phyloP scores from a whole-genome alignment of 208 protist genomes.

The Crithidia thermophila region DNA sequence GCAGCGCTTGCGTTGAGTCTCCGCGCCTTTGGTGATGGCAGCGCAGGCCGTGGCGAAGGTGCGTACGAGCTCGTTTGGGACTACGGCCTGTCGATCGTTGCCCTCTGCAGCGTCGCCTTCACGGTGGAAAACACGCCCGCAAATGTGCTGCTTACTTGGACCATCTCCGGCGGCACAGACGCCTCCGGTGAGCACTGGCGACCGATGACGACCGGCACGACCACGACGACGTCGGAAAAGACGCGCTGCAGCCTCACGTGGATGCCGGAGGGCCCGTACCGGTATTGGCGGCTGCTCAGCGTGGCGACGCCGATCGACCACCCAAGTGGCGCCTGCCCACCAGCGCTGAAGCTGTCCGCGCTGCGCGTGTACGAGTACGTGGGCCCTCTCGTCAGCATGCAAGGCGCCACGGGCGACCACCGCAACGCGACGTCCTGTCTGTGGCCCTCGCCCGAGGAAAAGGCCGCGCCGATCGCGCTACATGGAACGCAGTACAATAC shows the following conservation, averaged over 20 bases:
- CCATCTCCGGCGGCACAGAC: constrained; percentile 10
- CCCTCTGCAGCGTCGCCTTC: constrained; percentile 25
- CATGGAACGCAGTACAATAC: constrained; percentile 16
- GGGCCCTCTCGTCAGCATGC: constrained; percentile 24
- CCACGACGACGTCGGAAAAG: not conserved
- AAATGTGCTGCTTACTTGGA: constrained; percentile 17
- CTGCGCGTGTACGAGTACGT: constrained; percentile 26
- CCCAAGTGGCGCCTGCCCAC: not conserved
- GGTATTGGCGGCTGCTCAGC: constrained; percentile 28
- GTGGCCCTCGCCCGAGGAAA: constrained; percentile 9
- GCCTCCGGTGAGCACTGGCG: not conserved
- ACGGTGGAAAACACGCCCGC: not conserved
- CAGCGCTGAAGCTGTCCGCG: constrained; percentile 5
- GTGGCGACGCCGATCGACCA: not conserved
- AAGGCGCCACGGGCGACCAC: constrained; percentile 16
- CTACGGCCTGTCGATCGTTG: constrained; percentile 16
- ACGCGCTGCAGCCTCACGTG: constrained; percentile 13
- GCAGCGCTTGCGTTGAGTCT: constrained; percentile 4
- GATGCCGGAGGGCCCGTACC: constrained; percentile 28
- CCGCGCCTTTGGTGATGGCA: not conserved
- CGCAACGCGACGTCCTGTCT: constrained; percentile 17
- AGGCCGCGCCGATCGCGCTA: not conserved
- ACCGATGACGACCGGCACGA: not conserved
- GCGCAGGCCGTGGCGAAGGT: not conserved
- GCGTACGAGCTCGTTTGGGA: constrained; percentile 38